Evolutionary conservation across 441 rosid species (phyloP).

Genomic region (Pelargonium cotyledonis): DNA sequence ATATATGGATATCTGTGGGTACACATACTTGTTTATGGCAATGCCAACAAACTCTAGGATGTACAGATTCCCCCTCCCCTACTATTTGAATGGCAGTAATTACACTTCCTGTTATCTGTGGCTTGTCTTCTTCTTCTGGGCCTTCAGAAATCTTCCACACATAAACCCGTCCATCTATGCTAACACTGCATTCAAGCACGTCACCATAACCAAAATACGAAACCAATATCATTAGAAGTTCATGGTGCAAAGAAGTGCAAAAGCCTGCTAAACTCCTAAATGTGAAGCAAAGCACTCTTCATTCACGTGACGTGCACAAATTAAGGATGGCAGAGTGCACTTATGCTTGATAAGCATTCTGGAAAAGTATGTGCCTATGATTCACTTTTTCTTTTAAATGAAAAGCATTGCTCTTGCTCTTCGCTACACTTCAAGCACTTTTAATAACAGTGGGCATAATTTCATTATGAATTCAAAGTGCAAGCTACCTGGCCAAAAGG

Average conservation of each 20-base stretch:
- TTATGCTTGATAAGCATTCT: background rate
- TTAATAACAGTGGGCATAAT: too few species aligned
- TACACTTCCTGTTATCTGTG: conserved; percentile 64
- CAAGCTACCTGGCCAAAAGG: conserved; percentile 74
- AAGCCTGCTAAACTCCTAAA: too few species aligned
- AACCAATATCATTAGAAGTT: conserved; percentile 2
- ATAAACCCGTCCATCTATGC: conserved; percentile 68
- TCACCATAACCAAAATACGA: conserved; percentile 9
- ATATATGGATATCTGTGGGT: background rate
- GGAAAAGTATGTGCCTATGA: background rate
- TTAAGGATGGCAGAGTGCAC: background rate
- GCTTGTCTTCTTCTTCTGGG: conserved; percentile 68
- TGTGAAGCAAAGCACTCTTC: too few species aligned
- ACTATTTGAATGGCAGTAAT: conserved; percentile 62
- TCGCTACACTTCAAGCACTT: too few species aligned
- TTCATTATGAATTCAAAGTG: background rate
- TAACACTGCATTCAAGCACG: conserved; percentile 43
- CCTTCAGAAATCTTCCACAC: conserved; percentile 80
- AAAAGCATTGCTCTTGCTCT: too few species aligned
- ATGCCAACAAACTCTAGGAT: conserved; percentile 95
- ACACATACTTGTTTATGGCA: conserved; percentile 68
- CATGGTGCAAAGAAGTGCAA: background rate
- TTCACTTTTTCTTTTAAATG: background rate
- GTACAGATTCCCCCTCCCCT: conserved; percentile 49
- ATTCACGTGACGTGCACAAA: background rate